Conservation (phyloP, 169 alveolate genomes). For the Eimeria acervulina region DNA sequence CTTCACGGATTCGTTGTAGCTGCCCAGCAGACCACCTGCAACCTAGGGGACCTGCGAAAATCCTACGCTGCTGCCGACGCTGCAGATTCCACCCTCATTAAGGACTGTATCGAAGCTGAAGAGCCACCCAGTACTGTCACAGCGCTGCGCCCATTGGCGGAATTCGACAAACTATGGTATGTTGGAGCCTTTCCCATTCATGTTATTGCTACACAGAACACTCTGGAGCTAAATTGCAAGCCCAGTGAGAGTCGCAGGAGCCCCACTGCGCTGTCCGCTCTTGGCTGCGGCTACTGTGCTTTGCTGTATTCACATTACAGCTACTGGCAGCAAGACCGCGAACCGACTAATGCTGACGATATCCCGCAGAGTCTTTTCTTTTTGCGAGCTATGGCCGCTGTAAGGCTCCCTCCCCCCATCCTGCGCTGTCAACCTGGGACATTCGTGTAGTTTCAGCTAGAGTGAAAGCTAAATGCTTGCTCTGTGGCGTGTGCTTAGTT, state of each 20-base stretch:
- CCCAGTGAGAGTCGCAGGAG: background rate
- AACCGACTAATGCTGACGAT: slow-evolving; percentile 19
- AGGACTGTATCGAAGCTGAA: background rate
- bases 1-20: slow-evolving; percentile 44
- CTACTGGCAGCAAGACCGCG: slow-evolving; percentile 73
- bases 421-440: background rate
- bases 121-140: slow-evolving; percentile 15
- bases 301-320: background rate
- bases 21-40: slow-evolving; percentile 35
- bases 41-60: background rate
- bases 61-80: background rate
- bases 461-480: background rate
- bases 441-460: background rate
- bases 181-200: background rate
- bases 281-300: background rate
- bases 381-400: slow-evolving; percentile 41
- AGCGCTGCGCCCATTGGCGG: slow-evolving; percentile 51
- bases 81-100: background rate
- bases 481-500: background rate
- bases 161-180: slow-evolving; percentile 4
- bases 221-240: background rate
- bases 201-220: background rate
- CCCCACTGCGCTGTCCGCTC: background rate
- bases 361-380: slow-evolving; percentile 52
- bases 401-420: background rate